Evolutionary conservation across 2,329 filamentous ascomycete genomes (phyloP).

Genomic region (Aspergillus japonicus): DNA sequence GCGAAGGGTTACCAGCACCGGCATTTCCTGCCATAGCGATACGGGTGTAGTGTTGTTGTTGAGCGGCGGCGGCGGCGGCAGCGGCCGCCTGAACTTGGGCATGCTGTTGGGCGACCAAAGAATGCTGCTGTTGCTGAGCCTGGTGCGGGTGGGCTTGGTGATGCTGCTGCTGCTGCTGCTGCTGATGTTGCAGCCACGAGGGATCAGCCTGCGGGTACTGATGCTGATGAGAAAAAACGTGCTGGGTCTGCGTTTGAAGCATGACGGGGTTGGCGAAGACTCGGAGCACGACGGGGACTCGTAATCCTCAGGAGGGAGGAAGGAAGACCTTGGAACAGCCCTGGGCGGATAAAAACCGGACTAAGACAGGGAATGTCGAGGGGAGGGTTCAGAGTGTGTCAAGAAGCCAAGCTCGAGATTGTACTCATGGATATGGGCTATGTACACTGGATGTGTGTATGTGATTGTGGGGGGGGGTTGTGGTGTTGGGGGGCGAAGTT

Average conservation of each 20-base stretch:
- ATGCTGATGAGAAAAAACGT: constrained; percentile 62
- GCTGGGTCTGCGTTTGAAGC: constrained; percentile 55
- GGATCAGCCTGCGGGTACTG: constrained; percentile 51
- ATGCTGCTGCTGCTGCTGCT: constrained; percentile 33
- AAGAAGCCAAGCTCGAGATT: constrained; percentile 23
- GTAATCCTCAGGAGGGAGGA: constrained; percentile 25
- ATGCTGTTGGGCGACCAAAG: constrained; percentile 53
- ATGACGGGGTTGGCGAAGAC: constrained; percentile 37
- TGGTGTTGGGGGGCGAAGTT: constrained; percentile 1
- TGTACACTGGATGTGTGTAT: constrained; percentile 1
- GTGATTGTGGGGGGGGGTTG: not conserved
- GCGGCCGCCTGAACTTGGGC: constrained; percentile 53
- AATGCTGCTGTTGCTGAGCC: constrained; percentile 42
- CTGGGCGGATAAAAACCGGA: constrained; percentile 18
- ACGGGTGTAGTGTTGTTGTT: constrained; percentile 66
- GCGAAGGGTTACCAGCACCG: constrained; percentile 38
- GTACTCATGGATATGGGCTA: constrained; percentile 31
- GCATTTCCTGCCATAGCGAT: constrained; percentile 66
- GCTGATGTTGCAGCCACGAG: constrained; percentile 46
- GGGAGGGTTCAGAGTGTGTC: constrained; percentile 20
- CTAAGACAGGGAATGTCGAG: constrained; percentile 10
- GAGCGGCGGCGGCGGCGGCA: constrained; percentile 40
- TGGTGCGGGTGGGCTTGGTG: constrained; percentile 41
- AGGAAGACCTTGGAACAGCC: constrained; percentile 15
- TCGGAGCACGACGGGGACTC: constrained; percentile 17